phyloP scores from a whole-genome alignment of 2,329 filamentous ascomycete genomes.

The Immersiporthe knoxdaviesiana region DNA sequence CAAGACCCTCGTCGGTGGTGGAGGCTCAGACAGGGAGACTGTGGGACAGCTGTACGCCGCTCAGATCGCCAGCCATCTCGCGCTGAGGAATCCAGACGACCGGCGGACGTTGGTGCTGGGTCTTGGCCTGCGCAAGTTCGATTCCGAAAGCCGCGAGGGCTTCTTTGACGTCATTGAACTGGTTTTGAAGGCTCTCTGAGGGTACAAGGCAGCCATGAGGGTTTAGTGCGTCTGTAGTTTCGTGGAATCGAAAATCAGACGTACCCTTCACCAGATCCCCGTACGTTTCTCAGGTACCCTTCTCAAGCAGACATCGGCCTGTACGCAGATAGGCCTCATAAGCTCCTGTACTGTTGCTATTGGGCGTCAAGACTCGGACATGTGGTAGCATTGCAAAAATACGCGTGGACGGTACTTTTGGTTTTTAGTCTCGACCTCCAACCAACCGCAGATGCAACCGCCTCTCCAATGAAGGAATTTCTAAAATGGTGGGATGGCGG shows the following conservation, averaged over 20 bases:
- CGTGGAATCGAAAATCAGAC: not conserved
- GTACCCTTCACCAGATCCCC: not conserved
- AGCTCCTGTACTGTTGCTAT: not conserved
- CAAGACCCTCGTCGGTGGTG: conserved; percentile 83
- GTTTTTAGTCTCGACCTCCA: too few species aligned
- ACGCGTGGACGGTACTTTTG: not conserved
- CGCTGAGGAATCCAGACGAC: conserved; percentile 69
- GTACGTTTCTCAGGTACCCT: not conserved
- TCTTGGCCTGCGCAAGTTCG: conserved; percentile 57
- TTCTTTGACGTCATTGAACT: conserved; percentile 70
- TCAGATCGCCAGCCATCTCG: conserved; percentile 82
- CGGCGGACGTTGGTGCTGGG: conserved; percentile 64
- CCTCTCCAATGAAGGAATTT: too few species aligned
- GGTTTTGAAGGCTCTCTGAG: conserved; percentile 59
- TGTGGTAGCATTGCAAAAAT: not conserved
- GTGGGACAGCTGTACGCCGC: conserved; percentile 87
- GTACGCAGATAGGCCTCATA: not conserved
- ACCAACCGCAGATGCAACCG: too few species aligned
- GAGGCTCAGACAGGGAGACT: conserved; percentile 77
- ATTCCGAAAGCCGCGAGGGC: conserved; percentile 52
- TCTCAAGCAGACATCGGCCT: not conserved
- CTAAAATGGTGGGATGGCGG: not conserved
- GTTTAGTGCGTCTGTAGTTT: not conserved
- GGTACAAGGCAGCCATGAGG: not conserved
- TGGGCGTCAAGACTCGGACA: not conserved